Evolutionary conservation across 1,284 basidiomycete genomes (phyloP).

Genomic region (Pterula multifida): DNA sequence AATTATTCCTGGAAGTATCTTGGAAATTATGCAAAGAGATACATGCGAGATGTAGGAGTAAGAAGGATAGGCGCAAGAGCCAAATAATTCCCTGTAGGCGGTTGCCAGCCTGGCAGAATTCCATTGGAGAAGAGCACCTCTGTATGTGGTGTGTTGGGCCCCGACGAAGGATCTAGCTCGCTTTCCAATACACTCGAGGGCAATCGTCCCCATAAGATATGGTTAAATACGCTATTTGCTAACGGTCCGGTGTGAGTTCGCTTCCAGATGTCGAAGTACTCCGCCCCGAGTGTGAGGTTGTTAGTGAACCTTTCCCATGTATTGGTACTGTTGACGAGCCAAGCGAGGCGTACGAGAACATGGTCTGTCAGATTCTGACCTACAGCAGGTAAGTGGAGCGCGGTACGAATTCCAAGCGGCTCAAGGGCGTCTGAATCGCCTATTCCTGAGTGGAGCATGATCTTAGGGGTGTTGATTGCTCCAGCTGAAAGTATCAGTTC

Average conservation of each 20-base stretch:
- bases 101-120: not conserved
- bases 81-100: not conserved
- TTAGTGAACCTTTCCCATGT: conserved; percentile 14
- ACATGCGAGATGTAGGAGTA: not conserved
- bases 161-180: conserved; percentile 6
- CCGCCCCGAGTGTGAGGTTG: conserved; percentile 13
- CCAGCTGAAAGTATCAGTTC: conserved; percentile 36
- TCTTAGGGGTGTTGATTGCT: conserved; percentile 26
- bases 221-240: not conserved
- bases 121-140: conserved; percentile 10
- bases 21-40: conserved; percentile 7
- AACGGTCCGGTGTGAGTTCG: conserved; percentile 15
- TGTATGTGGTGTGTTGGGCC: conserved; percentile 14
- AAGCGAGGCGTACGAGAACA: conserved; percentile 18
- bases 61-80: not conserved
- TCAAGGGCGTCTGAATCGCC: conserved; percentile 20
- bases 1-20: not conserved
- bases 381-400: not conserved
- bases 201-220: conserved; percentile 4
- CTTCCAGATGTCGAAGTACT: conserved; percentile 17
- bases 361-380: conserved; percentile 2
- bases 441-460: conserved; percentile 35
- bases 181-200: conserved; percentile 10
- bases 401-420: conserved; percentile 14
- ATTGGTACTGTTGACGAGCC: conserved; percentile 18